Base-by-base conservation (phyloP, 2,329 filamentous ascomycete species). In the Epichloe uncinata region DNA sequence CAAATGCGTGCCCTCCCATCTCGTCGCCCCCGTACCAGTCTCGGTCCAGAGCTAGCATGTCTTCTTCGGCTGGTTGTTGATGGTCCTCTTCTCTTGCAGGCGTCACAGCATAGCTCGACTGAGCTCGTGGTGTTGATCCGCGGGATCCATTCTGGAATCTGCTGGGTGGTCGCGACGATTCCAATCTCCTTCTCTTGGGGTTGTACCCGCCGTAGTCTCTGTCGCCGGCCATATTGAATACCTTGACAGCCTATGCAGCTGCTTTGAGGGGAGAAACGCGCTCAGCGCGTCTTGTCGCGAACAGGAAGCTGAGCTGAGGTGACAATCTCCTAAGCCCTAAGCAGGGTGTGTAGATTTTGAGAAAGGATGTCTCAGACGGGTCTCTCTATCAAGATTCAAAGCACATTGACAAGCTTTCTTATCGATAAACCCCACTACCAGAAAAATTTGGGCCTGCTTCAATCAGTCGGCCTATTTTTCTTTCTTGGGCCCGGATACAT, bases 1-100 rank as follows among this genome's bases (percentile, higher is more conserved):
- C 90, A 60, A 95, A 87, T 0, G 84, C 85, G 61, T 94, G 86
- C 0, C 79, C 77, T 26, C 84, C 86, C 51, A 84, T 81, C 63
- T 95, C 89, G 61, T 94, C 89, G 45, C 86, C 87, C 20, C 81
- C 82, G 60, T 96, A 96, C 90, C 90, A 96, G 66, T 95, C 90
- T 54, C 90, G 81, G 63, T 96, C 90, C 49, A 95, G 73, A 9
- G 82, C 86, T 54, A 78, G 78, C 16, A 81, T 78, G 55, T 94
- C 87, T 53, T 87, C 79, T 38, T 84, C 77, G 35, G 77, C 73
- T 13, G 79, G 74, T 58, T 85, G 81, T 0, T 79, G 75, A 3
- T 74, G 77, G 44, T 85, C 58, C 37, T 52, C 50, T 15, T 66
- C 58, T 51, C 60, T 61, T 42, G 54, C 56, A 42, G 62, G 64